Evolutionary conservation across 129 eudicot genomes (phyloP).

Genomic region (Flaveria ramosissima): DNA sequence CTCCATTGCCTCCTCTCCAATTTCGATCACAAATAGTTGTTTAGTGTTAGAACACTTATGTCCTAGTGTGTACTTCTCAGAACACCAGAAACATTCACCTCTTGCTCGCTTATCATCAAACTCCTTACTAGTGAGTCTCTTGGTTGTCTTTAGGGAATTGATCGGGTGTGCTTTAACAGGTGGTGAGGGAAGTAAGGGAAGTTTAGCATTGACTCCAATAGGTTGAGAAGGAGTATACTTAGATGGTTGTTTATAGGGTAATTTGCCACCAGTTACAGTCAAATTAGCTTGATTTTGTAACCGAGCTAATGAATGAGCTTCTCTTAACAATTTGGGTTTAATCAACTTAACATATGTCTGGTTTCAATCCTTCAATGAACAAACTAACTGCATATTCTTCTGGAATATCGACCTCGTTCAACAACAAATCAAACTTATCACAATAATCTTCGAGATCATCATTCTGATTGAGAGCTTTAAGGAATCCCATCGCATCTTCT

Average conservation of each 20-base stretch:
- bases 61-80: neutral
- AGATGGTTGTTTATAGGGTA: neutral
- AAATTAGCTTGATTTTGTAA: neutral
- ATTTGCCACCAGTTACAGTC: neutral
- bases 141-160: neutral
- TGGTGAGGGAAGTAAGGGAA: neutral
- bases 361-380: no score
- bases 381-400: no score
- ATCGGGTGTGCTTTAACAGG: neutral
- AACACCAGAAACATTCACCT: neutral
- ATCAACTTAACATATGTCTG: neutral
- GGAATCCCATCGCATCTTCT: no score
- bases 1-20: neutral
- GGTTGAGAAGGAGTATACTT: neutral
- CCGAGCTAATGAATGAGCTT: neutral
- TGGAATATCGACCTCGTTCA: no score
- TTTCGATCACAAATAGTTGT: no score
- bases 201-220: neutral
- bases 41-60: neutral
- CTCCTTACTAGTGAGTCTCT: neutral
- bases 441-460: no score
- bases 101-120: neutral
- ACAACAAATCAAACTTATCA: no score
- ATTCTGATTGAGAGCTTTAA: no score
- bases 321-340: neutral